A percentile compares a stretch with the other conserved stretches of the same genome.
Evolutionary conservation across 2,329 filamentous ascomycete species (phyloP).

Genomic region (Fusarium luffae): DNA sequence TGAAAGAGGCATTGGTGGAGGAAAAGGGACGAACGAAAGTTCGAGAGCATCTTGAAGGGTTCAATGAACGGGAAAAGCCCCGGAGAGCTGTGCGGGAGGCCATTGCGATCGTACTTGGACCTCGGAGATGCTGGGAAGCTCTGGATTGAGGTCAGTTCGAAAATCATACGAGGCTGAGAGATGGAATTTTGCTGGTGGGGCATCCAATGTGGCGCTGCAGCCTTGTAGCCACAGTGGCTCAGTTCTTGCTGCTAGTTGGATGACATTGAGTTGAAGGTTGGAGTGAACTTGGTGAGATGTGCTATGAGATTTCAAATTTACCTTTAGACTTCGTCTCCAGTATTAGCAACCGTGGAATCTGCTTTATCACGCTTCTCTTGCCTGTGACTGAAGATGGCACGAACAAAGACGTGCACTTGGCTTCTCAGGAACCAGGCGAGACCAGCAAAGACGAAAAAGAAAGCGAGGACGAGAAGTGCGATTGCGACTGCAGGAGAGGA

Average conservation of each 20-base stretch:
- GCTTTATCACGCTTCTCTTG: slow-evolving; percentile 17
- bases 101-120: slow-evolving; percentile 41
- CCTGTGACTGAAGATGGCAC: slow-evolving; percentile 40
- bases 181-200: slow-evolving; percentile 43
- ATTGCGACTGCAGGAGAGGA: slow-evolving; percentile 46
- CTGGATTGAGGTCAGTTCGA: slow-evolving; percentile 39
- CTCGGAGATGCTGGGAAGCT: slow-evolving; percentile 20
- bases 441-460: slow-evolving; percentile 46
- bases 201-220: slow-evolving; percentile 23
- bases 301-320: neutral
- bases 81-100: slow-evolving; percentile 47
- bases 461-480: slow-evolving; percentile 48
- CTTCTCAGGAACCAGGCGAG: slow-evolving; percentile 48
- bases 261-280: neutral
- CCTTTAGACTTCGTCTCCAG: slow-evolving; percentile 28
- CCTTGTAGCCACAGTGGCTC: slow-evolving; percentile 44
- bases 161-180: slow-evolving; percentile 47
- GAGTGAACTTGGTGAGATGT: neutral
- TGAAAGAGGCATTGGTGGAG: slow-evolving; percentile 43
- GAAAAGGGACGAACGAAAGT: slow-evolving; percentile 45
- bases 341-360: slow-evolving; percentile 18
- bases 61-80: slow-evolving; percentile 43
- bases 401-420: slow-evolving; percentile 47
- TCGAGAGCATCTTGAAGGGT: slow-evolving; percentile 24
- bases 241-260: neutral